Percentiles rank a stretch among this genome's conserved stretches.
phyloP scores from a whole-genome alignment of 495 filamentous ascomycete species.

The Daldinia decipiens region DNA sequence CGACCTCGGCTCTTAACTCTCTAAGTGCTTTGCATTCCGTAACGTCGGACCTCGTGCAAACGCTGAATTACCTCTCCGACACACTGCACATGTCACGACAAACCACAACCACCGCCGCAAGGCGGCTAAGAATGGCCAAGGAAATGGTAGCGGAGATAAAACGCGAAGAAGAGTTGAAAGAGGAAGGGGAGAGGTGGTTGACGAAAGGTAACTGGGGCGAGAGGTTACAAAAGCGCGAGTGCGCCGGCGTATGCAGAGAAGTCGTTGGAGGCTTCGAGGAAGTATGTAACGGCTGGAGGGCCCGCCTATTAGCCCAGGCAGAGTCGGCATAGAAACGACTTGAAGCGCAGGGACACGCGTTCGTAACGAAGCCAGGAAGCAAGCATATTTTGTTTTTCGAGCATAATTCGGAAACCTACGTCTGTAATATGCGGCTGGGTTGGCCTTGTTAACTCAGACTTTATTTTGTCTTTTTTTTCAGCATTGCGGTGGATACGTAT shows the following conservation, averaged over 20 bases:
- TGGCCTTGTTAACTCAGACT: conserved; percentile 18
- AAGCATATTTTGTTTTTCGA: conserved; percentile 2
- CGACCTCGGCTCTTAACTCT: conserved; percentile 64
- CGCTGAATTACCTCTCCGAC: conserved; percentile 87
- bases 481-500: conserved; percentile 37
- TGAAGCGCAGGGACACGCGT: background rate
- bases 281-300: conserved; percentile 72
- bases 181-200: conserved; percentile 84
- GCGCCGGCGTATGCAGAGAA: conserved; percentile 79
- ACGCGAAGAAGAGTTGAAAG: conserved; percentile 79
- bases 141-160: conserved; percentile 86
- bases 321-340: conserved; percentile 46
- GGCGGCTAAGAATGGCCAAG: conserved; percentile 76
- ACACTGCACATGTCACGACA: conserved; percentile 95
- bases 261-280: conserved; percentile 93
- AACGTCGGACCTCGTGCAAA: conserved; percentile 79
- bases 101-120: conserved; percentile 78
- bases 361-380: conserved; percentile 1
- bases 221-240: conserved; percentile 76
- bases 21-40: conserved; percentile 69
- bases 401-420: background rate
- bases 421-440: conserved; percentile 16
- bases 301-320: conserved; percentile 60
- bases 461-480: conserved; percentile 23
- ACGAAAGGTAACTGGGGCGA: conserved; percentile 82